Evolutionary conservation across 169 alveolate species (phyloP).

Genomic region (Theileria sp.): DNA sequence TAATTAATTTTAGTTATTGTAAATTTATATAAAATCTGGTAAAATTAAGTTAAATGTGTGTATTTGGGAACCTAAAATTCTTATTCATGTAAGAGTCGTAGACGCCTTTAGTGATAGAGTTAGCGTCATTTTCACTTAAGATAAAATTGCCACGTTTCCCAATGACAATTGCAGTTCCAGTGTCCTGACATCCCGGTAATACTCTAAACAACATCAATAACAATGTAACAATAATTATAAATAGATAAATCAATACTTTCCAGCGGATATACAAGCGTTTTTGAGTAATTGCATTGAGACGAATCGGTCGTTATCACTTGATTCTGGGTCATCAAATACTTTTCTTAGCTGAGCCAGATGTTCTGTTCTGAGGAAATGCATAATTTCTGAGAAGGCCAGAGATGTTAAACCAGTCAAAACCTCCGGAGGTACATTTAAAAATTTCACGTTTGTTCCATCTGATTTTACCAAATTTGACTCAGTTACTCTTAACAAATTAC

Average conservation of each 20-base stretch:
- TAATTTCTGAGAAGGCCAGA: constrained; percentile 71
- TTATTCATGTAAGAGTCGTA: constrained; percentile 80
- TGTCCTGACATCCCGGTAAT: constrained; percentile 88
- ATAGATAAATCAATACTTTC: constrained; percentile 29
- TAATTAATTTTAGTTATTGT: no score
- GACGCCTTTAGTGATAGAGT: constrained; percentile 79
- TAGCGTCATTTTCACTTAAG: constrained; percentile 66
- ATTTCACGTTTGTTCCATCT: constrained; percentile 26
- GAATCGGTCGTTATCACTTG: constrained; percentile 78
- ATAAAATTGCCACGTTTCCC: constrained; percentile 78
- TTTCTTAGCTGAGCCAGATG: constrained; percentile 71
- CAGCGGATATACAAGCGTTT: constrained; percentile 79
- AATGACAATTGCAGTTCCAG: constrained; percentile 85
- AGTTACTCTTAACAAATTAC: constrained; percentile 18
- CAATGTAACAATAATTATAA: neutral
- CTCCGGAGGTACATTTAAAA: constrained; percentile 63
- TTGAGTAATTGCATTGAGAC: constrained; percentile 81
- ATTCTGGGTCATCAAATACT: constrained; percentile 74
- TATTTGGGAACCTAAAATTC: constrained; percentile 65
- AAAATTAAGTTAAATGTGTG: neutral
- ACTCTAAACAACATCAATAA: constrained; percentile 26
- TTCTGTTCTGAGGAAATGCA: constrained; percentile 71
- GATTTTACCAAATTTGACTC: constrained; percentile 13
- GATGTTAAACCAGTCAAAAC: constrained; percentile 66
- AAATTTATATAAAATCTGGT: no score